Evolutionary conservation across 306 rosid genomes (phyloP).

Genomic region (Vachellia collinsii): DNA sequence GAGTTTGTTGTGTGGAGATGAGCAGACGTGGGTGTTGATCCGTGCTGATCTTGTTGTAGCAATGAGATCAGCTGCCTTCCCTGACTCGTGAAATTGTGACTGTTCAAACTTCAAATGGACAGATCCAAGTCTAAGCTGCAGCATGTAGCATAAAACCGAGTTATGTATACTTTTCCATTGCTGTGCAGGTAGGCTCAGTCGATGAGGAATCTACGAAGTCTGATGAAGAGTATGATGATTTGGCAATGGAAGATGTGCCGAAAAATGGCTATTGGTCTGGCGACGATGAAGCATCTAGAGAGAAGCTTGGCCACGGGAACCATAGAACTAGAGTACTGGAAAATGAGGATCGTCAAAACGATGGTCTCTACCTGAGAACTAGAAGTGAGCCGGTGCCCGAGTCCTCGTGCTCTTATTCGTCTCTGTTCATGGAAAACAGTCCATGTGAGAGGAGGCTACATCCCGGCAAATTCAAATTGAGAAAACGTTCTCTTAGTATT

Average conservation of each 20-base stretch:
- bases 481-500: slow-evolving; percentile 85
- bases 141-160: not conserved
- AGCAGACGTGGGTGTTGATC: not conserved
- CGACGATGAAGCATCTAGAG: slow-evolving; percentile 50
- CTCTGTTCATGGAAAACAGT: slow-evolving; percentile 53
- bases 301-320: slow-evolving; percentile 37
- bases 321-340: slow-evolving; percentile 39
- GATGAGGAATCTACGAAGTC: slow-evolving; percentile 96
- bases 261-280: slow-evolving; percentile 67
- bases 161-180: not conserved
- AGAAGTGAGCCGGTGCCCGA: slow-evolving; percentile 60
- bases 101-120: not conserved
- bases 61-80: not conserved
- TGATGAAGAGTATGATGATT: slow-evolving; percentile 94
- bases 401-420: slow-evolving; percentile 53
- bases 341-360: slow-evolving; percentile 53
- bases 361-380: slow-evolving; percentile 57
- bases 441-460: slow-evolving; percentile 51
- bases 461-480: slow-evolving; percentile 50
- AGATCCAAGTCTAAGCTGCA: not conserved
- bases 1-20: not conserved
- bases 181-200: slow-evolving; percentile 79
- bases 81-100: not conserved
- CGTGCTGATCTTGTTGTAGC: not conserved
- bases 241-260: slow-evolving; percentile 71